Evolutionary conservation across 257 asterid species (phyloP).

Genomic region (Nicotiana otophora): DNA sequence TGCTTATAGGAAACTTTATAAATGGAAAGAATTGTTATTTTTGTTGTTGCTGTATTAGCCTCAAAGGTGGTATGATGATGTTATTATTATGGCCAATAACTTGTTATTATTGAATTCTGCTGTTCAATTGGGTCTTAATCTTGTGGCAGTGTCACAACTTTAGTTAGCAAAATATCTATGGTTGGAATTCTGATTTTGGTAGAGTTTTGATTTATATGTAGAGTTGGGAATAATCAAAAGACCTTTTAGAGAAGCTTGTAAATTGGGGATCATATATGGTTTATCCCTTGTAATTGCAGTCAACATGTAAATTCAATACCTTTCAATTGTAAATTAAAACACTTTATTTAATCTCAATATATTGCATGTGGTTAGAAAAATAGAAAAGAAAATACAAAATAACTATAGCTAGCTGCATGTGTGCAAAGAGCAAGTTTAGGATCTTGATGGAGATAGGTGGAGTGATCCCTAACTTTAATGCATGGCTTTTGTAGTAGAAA

Average conservation of each 20-base stretch:
- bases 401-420: background rate
- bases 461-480: background rate
- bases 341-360: too few relatives aligned
- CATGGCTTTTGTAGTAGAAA: constrained; percentile 7
- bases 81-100: background rate
- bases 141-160: background rate
- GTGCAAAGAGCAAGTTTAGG: constrained; percentile 6
- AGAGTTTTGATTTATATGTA: background rate
- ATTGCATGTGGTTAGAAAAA: background rate
- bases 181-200: background rate
- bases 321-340: background rate
- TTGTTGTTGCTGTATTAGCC: background rate
- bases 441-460: constrained; percentile 10
- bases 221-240: background rate
- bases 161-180: background rate
- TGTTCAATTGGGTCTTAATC: background rate
- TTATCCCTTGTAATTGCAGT: background rate
- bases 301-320: background rate
- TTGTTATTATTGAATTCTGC: background rate
- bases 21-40: background rate
- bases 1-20: background rate
- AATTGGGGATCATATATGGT: background rate
- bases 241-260: background rate
- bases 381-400: background rate
- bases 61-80: background rate